phyloP scores from a whole-genome alignment of 1,284 basidiomycete genomes.

The Tetrapyrgos nigripes region DNA sequence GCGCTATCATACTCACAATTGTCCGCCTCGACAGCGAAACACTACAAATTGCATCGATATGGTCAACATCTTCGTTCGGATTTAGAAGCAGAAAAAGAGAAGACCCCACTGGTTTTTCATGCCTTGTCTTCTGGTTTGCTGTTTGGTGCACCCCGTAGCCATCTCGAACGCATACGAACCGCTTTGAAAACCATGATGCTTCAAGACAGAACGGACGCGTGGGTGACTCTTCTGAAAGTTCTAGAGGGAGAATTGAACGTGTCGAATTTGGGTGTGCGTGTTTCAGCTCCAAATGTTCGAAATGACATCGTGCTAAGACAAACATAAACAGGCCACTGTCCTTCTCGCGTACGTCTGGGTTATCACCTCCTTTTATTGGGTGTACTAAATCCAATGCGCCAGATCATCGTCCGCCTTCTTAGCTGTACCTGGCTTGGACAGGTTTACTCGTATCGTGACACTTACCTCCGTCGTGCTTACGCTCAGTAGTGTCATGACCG shows the following conservation, averaged over 20 bases:
- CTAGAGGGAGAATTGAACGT: slow-evolving; percentile 1
- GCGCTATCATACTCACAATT: not conserved
- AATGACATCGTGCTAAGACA: not conserved
- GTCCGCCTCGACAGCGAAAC: not conserved
- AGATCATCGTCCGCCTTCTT: slow-evolving; percentile 3
- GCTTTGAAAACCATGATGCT: not conserved
- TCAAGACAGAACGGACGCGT: slow-evolving; percentile 3
- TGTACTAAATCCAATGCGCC: not conserved
- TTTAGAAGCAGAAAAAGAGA: not conserved
- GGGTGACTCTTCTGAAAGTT: not conserved
- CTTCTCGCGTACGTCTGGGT: not conserved
- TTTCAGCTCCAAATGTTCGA: not conserved
- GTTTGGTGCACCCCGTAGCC: slow-evolving; percentile 1
- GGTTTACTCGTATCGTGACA: slow-evolving; percentile 1
- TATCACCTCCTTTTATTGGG: not conserved
- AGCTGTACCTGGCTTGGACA: slow-evolving; percentile 4
- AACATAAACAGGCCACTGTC: not conserved
- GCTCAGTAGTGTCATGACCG: slow-evolving; percentile 5
- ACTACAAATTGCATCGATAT: not conserved
- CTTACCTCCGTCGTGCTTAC: not conserved
- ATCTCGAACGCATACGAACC: not conserved
- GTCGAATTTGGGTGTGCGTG: slow-evolving; percentile 3
- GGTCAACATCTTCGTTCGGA: not conserved
- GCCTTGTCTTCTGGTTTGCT: not conserved
- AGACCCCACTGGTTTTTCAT: not conserved